Conservation (phyloP, 2,329 filamentous ascomycete genomes). For the Hansfordia pulvinata region DNA sequence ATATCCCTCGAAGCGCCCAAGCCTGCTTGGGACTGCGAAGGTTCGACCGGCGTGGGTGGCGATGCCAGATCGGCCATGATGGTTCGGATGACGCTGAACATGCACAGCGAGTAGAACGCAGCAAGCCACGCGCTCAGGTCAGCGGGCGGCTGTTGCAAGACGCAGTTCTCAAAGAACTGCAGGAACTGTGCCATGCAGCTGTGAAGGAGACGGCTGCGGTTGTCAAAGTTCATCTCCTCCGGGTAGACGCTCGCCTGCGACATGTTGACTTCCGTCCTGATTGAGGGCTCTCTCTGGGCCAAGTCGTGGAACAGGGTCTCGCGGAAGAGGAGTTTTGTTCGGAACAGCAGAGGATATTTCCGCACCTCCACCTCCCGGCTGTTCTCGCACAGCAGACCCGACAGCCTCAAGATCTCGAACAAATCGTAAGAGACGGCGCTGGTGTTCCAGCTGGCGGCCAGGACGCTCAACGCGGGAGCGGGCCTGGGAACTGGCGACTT, state of each 20-base stretch:
- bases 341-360: constrained; percentile 35
- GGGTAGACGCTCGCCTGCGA: constrained; percentile 17
- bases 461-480: constrained; percentile 33
- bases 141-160: constrained; percentile 22
- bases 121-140: constrained; percentile 34
- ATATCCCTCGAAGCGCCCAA: constrained; percentile 12
- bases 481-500: constrained; percentile 24
- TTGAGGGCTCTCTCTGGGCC: constrained; percentile 31
- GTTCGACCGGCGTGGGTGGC: constrained; percentile 13
- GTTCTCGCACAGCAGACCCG: constrained; percentile 31
- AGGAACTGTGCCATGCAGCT: constrained; percentile 37
- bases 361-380: constrained; percentile 33
- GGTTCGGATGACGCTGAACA: constrained; percentile 42
- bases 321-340: constrained; percentile 39
- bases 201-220: constrained; percentile 32
- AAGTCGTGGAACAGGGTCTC: constrained; percentile 41
- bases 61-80: constrained; percentile 33
- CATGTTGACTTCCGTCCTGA: constrained; percentile 22
- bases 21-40: constrained; percentile 11
- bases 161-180: constrained; percentile 34
- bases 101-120: constrained; percentile 38
- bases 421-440: constrained; percentile 34
- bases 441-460: constrained; percentile 38
- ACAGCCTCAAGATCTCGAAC: constrained; percentile 36
- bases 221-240: constrained; percentile 31